phyloP scores from a whole-genome alignment of 495 filamentous ascomycete genomes.

The Neurospora sp. region DNA sequence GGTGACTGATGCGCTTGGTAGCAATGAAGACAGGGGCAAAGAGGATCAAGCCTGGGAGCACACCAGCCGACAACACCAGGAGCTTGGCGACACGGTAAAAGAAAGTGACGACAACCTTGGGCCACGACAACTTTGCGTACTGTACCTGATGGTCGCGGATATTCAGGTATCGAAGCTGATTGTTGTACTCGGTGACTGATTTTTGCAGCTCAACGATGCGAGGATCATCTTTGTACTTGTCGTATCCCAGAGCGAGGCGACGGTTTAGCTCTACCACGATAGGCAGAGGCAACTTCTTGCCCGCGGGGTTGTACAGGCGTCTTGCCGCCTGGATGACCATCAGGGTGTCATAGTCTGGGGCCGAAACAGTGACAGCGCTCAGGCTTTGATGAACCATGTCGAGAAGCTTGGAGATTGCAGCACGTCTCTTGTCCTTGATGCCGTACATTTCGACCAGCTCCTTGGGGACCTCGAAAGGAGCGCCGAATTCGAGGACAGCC shows the following conservation, averaged over 20 bases:
- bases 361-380: conserved; percentile 81
- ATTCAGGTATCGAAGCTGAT: conserved; percentile 71
- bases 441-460: conserved; percentile 82
- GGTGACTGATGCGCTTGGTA: conserved; percentile 78
- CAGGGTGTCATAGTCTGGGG: conserved; percentile 91
- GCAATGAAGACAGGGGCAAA: conserved; percentile 88
- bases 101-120: conserved; percentile 63
- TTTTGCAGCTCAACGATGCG: conserved; percentile 71
- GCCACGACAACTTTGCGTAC: conserved; percentile 73
- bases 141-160: conserved; percentile 93
- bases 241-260: conserved; percentile 84
- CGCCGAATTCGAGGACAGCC: conserved; percentile 93
- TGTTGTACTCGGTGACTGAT: conserved; percentile 79
- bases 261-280: conserved; percentile 95
- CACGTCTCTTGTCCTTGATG: conserved; percentile 59
- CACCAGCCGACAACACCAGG: conserved; percentile 61
- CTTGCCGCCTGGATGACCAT: conserved; percentile 97
- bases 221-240: conserved; percentile 81
- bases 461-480: conserved; percentile 67
- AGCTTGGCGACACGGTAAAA: conserved; percentile 75
- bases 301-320: conserved; percentile 83
- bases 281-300: conserved; percentile 88
- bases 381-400: conserved; percentile 80
- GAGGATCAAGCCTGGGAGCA: conserved; percentile 75
- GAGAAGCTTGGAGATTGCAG: conserved; percentile 70